These are phyloP conservation scores for Handroanthus guayacan DNA, from an alignment of 257 asterid species.

Conservation along the genomic window DNA sequence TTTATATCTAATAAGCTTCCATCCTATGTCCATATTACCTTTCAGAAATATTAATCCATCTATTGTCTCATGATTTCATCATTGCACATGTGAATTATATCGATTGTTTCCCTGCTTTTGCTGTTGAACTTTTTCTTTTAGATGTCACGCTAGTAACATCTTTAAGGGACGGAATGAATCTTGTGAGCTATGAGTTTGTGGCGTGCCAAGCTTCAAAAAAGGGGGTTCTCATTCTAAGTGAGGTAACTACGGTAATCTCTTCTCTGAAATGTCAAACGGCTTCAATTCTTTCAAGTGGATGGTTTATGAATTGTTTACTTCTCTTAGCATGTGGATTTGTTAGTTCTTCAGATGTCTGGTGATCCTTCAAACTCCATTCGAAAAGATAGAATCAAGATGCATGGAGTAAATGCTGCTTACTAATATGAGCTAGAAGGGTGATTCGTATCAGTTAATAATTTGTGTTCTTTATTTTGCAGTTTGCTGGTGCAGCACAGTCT, in stretches of 20 bases:
- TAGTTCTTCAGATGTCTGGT: too few relatives aligned
- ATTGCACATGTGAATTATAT: constrained; percentile 16
- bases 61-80: background rate
- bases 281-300: background rate
- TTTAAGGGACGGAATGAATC: constrained; percentile 96
- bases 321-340: too few relatives aligned
- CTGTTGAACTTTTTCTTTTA: constrained; percentile 36
- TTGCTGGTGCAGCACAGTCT: constrained; percentile 97
- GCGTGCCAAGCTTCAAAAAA: constrained; percentile 93
- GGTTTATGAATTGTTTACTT: too few relatives aligned
- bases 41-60: background rate
- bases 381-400: background rate
- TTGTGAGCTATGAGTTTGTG: constrained; percentile 93
- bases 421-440: background rate
- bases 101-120: background rate
- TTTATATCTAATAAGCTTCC: constrained; percentile 8
- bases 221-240: constrained; percentile 94
- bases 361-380: background rate
- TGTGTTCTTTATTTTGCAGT: constrained; percentile 47
- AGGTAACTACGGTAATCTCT: constrained; percentile 56
- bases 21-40: constrained; percentile 1
- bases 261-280: background rate
- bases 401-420: background rate
- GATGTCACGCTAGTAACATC: constrained; percentile 94
- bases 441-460: background rate